These are phyloP conservation scores for Cystofilobasidium capitatum DNA, from an alignment of 768 basidiomycete species.

Conservation along the genomic window DNA sequence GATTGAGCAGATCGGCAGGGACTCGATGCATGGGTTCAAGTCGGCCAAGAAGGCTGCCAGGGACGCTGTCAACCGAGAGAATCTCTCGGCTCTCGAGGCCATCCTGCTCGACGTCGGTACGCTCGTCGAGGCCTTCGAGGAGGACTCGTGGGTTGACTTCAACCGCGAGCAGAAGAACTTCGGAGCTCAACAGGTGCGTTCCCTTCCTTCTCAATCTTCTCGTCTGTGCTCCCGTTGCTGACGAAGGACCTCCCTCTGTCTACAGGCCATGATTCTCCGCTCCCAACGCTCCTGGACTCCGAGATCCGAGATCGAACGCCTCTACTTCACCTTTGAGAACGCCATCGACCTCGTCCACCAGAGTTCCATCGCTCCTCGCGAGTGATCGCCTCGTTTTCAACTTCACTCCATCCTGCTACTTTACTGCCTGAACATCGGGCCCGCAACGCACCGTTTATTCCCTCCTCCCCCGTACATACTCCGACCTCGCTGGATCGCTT, in stretches of 20 bases:
- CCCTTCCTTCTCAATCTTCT: neutral
- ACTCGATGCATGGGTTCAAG: conserved; percentile 30
- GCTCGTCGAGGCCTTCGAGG: conserved; percentile 71
- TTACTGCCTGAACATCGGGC: too few species aligned
- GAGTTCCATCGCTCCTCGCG: conserved; percentile 7
- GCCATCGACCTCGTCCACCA: conserved; percentile 71
- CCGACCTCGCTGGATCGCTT: too few species aligned
- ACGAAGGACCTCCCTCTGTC: conserved; percentile 15
- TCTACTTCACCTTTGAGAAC: conserved; percentile 89
- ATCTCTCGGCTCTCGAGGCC: conserved; percentile 71
- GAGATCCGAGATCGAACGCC: conserved; percentile 75
- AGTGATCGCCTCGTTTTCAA: neutral
- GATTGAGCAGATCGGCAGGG: conserved; percentile 54
- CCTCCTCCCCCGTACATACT: too few species aligned
- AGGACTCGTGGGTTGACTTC: conserved; percentile 79
- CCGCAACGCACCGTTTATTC: too few species aligned
- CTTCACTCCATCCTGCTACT: neutral
- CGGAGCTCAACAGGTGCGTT: conserved; percentile 81
- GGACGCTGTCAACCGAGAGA: conserved; percentile 60
- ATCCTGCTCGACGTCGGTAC: conserved; percentile 80
- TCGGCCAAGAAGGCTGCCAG: conserved; percentile 59
- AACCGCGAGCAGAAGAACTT: conserved; percentile 89
- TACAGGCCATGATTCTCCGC: conserved; percentile 84
- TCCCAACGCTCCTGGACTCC: conserved; percentile 95
- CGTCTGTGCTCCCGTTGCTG: neutral